Base-by-base conservation (phyloP, 108 stramenopile genomes). In the Epithemia pelagica region DNA sequence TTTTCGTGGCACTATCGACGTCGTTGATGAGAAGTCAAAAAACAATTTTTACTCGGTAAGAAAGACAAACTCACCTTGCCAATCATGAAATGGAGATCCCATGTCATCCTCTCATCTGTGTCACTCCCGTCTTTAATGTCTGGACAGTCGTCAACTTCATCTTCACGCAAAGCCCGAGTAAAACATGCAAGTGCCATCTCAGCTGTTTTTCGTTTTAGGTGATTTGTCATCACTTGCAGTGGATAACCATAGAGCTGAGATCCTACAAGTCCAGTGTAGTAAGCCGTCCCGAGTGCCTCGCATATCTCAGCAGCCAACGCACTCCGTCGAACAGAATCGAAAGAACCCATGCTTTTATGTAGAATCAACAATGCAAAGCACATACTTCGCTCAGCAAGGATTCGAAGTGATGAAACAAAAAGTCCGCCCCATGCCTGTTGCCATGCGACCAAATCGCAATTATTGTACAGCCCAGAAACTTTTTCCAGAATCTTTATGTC, bases 371-470 rank as follows among this genome's bases (percentile, higher is more conserved):
- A 66, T 21, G 88, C 81, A 27, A 78, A 37, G 15, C 59, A 68
- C 28, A 70, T 56, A 21, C 82, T 79, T 26, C 82, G 73, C 31
- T 76, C 24, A 33, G 83, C 70, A 61, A 94, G 77, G 60, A 58
- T 78, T 61, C 80, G 66, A 18, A 90, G 69, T 8, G 93, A 84
- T 2, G 61, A 65, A 18, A 94, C 83, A 59, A 90, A 90, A 54
- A 94, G 74, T 2, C 89, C 88, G 54, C 88, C 92, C 88, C 92
- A 94, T n/a, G 81, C 75, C 25, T 88, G 76, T 60, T 83, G 86
- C 88, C 89, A 91, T 23, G 59, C 64, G 28, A 76, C 67, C 28
- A 72, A 82, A 30, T 88, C 67, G n/a, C 69, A 76, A 5, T 78
- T 65, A 22, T 65, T 68, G 65, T 74, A 77, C 25, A 72, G 70